Evolutionary conservation across 495 filamentous ascomycete genomes (phyloP), one percentile per base, ranked within the genome.

Genomic region (Hypomontagnella submonticulosa): DNA sequence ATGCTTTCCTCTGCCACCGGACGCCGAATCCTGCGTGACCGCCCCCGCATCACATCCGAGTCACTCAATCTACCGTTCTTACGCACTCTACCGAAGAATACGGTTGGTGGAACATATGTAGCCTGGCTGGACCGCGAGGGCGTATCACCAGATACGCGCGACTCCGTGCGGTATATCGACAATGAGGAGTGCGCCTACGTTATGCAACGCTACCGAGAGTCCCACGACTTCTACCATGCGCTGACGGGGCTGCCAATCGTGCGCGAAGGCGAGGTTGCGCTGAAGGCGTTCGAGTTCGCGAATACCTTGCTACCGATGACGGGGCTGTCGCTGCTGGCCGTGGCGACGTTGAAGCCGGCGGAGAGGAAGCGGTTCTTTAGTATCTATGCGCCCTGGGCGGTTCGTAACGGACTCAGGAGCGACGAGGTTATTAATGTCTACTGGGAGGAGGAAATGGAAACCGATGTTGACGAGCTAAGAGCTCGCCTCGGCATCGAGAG

Each of bases 191-290:
- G 92, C 74, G 95, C 95, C 15, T 99, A 98, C 76, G 95, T 98
- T 3, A 97, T 99, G 92, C 95, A 98, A 84, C 88, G 95, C 27
- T 99, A 99, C 77, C 87, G 95, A 46, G 96, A 99, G 77, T 95
- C 90, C 70, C 95, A 99, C 76, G 95, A 99, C 73, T 98, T 99
- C 83, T 98, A 96, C 81, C 95, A 99, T 77, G 95, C 96, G 0
- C 80, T 99, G 33, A 97, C 93, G 10, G 95, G 95, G 0, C 80
- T 99, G 32, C 95, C 96, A 0, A 85, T 92, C n/a, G 88, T 97
- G 46, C 83, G 91, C 1, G 96, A 99, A 78, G 95, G 96, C 15
- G 96, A 98, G 79, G 81, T 98, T 8, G 93, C 93, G 54, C 84
- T 98, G 55, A 98, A 98, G 80, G 92, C 93, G 4, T 95, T 98